Percentiles rank a stretch among this genome's conserved stretches.
Evolutionary conservation across 2,329 filamentous ascomycete genomes (phyloP).

Genomic region (Parastagonospora nodorum): DNA sequence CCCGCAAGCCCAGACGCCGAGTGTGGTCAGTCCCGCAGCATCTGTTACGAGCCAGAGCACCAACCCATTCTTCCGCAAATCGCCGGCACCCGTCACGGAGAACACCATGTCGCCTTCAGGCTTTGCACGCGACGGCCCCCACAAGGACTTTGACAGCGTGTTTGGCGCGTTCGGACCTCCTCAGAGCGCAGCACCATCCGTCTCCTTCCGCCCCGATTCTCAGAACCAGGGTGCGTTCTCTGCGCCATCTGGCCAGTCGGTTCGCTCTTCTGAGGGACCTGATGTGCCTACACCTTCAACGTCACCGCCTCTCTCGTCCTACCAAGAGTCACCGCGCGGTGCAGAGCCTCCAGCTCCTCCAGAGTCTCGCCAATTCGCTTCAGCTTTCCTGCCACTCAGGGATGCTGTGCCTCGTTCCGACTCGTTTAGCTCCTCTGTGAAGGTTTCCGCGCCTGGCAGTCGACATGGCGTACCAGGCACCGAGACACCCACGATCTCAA

Average conservation of each 20-base stretch:
- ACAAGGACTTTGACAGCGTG: conserved; percentile 74
- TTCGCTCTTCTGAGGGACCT: conserved; percentile 53
- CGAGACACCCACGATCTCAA: conserved; percentile 52
- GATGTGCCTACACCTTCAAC: conserved; percentile 65
- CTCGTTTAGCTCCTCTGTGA: conserved; percentile 76
- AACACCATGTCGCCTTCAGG: conserved; percentile 57
- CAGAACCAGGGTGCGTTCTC: conserved; percentile 44
- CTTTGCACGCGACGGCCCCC: conserved; percentile 49
- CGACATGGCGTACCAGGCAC: conserved; percentile 61
- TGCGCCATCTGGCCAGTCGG: conserved; percentile 48
- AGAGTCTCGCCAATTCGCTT: conserved; percentile 77
- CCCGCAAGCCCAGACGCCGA: conserved; percentile 44
- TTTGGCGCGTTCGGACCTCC: conserved; percentile 70
- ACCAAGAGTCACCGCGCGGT: conserved; percentile 60
- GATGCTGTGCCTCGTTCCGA: conserved; percentile 62
- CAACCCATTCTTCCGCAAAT: conserved; percentile 89
- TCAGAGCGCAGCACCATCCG: conserved; percentile 56
- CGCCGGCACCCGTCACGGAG: conserved; percentile 55
- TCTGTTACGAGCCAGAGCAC: conserved; percentile 72
- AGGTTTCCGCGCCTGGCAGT: conserved; percentile 74
- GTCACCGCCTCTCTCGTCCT: conserved; percentile 63
- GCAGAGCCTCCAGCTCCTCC: conserved; percentile 68
- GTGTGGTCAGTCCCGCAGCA: conserved; percentile 68
- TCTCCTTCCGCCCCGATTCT: conserved; percentile 65
- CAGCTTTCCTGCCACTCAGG: conserved; percentile 74